Evolutionary conservation across 2,329 filamentous ascomycete species (phyloP).

Genomic region (Phialemonium atrogriseum): DNA sequence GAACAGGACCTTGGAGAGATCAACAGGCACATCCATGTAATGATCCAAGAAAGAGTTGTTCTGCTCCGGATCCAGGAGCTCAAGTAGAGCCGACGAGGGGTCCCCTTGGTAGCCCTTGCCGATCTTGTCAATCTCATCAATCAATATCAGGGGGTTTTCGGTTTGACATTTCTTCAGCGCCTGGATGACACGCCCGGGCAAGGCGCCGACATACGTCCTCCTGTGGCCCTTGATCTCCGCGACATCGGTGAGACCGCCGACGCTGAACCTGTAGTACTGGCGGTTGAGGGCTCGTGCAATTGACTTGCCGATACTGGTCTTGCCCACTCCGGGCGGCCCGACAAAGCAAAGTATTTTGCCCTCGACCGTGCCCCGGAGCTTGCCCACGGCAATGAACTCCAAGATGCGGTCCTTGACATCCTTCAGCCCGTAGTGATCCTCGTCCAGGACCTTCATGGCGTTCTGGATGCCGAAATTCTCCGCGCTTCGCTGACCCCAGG

Average conservation of each 20-base stretch:
- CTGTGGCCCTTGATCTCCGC: slow-evolving; percentile 98
- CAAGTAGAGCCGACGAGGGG: slow-evolving; percentile 85
- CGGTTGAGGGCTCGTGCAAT: slow-evolving; percentile 91
- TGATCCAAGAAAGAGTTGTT: slow-evolving; percentile 97
- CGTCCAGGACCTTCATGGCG: slow-evolving; percentile 81
- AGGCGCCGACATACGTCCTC: slow-evolving; percentile 89
- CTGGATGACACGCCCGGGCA: slow-evolving; percentile 95
- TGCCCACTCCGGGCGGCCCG: slow-evolving; percentile 92
- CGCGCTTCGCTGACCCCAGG: slow-evolving; percentile 89
- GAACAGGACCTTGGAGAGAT: slow-evolving; percentile 94
- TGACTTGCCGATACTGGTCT: slow-evolving; percentile 98
- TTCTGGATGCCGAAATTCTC: slow-evolving; percentile 96
- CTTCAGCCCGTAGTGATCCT: slow-evolving; percentile 94
- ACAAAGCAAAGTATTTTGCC: slow-evolving; percentile 98
- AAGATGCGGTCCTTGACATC: slow-evolving; percentile 98
- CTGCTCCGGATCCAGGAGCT: slow-evolving; percentile 92
- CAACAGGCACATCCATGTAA: slow-evolving; percentile 97
- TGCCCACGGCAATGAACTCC: slow-evolving; percentile 97
- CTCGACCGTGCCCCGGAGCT: slow-evolving; percentile 92
- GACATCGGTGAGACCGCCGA: slow-evolving; percentile 92
- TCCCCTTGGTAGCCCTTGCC: slow-evolving; percentile 94
- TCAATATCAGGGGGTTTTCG: slow-evolving; percentile 91
- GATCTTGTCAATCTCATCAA: slow-evolving; percentile 98
- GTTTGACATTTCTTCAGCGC: slow-evolving; percentile 98
- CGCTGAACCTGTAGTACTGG: slow-evolving; percentile 97